These are phyloP conservation scores for Salvia splendens DNA, from an alignment of 257 asterid genomes.

Conservation along the genomic window DNA sequence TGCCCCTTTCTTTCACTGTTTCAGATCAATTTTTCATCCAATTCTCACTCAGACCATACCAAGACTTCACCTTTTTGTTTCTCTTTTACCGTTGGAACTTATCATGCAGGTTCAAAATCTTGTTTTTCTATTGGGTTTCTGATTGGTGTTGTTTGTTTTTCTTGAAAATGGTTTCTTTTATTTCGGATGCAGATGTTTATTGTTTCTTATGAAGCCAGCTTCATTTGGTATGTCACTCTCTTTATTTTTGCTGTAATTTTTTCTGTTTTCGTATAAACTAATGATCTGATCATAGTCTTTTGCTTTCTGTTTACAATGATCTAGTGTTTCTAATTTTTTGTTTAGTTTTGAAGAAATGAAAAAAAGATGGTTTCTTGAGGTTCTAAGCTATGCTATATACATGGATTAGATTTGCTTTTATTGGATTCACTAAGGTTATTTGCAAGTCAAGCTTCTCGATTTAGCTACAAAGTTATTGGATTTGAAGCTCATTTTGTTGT, in stretches of 20 bases:
- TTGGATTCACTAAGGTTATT: not conserved
- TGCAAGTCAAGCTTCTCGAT: constrained; percentile 4
- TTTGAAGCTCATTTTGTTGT: constrained; percentile 19
- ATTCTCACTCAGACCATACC: constrained; percentile 31
- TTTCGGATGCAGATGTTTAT: constrained; percentile 46
- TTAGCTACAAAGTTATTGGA: not conserved
- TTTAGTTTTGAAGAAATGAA: constrained; percentile 24
- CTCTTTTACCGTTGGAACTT: constrained; percentile 33
- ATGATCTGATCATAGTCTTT: constrained; percentile 25
- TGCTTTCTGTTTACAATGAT: constrained; percentile 26
- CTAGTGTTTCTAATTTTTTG: constrained; percentile 22
- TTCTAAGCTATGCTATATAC: constrained; percentile 23
- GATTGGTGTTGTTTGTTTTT: constrained; percentile 30
- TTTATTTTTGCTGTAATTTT: constrained; percentile 10
- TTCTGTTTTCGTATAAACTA: constrained; percentile 1
- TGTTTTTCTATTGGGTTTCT: constrained; percentile 40
- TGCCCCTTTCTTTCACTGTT: constrained; percentile 5
- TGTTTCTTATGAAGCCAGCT: constrained; percentile 45
- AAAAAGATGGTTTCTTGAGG: constrained; percentile 24
- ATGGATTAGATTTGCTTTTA: constrained; percentile 25
- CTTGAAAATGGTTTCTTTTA: constrained; percentile 41
- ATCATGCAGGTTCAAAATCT: constrained; percentile 36
- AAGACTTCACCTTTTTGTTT: constrained; percentile 37
- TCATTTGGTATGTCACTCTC: constrained; percentile 50
- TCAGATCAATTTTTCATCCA: constrained; percentile 40